Evolutionary conservation across 179 eudicot genomes (phyloP).

Genomic region (Corrigiola litoralis): DNA sequence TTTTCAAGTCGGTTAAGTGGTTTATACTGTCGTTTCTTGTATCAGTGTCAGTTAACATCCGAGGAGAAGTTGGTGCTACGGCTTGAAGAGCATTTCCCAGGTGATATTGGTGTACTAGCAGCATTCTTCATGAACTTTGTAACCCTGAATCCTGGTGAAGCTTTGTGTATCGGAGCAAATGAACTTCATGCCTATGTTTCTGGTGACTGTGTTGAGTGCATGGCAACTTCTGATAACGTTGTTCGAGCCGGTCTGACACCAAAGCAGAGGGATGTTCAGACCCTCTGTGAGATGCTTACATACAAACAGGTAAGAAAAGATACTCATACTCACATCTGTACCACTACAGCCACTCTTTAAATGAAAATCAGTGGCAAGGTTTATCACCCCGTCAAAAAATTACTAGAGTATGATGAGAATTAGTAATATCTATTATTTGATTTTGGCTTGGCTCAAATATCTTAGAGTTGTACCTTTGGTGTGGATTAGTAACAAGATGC

Average conservation of each 20-base stretch:
- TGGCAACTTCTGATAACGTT: slow-evolving; percentile 97
- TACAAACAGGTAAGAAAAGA: slow-evolving; percentile 86
- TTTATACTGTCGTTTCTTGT: not conserved
- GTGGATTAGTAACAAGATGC: too few species aligned
- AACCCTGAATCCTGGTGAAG: slow-evolving; percentile 78
- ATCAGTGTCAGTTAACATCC: slow-evolving; percentile 39
- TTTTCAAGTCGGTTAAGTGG: not conserved
- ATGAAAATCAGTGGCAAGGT: not conserved
- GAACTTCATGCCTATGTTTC: slow-evolving; percentile 90
- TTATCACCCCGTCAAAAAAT: too few species aligned
- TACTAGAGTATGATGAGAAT: too few species aligned
- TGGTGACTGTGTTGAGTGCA: slow-evolving; percentile 90
- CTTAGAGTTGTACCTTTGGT: too few species aligned
- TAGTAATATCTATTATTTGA: too few species aligned
- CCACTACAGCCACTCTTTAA: not conserved
- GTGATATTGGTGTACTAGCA: slow-evolving; percentile 78
- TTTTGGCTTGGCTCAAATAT: too few species aligned
- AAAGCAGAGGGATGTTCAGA: slow-evolving; percentile 63
- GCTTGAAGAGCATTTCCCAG: slow-evolving; percentile 71
- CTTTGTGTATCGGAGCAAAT: slow-evolving; percentile 73
- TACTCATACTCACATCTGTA: too few species aligned
- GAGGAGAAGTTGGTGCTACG: slow-evolving; percentile 65
- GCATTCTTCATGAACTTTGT: slow-evolving; percentile 73
- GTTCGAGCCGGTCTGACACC: slow-evolving; percentile 96
- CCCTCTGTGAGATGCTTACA: slow-evolving; percentile 87